Evolutionary conservation across 306 rosid species (phyloP), one percentile per base, ranked within the genome.

Genomic region (Nissolia schottii): DNA sequence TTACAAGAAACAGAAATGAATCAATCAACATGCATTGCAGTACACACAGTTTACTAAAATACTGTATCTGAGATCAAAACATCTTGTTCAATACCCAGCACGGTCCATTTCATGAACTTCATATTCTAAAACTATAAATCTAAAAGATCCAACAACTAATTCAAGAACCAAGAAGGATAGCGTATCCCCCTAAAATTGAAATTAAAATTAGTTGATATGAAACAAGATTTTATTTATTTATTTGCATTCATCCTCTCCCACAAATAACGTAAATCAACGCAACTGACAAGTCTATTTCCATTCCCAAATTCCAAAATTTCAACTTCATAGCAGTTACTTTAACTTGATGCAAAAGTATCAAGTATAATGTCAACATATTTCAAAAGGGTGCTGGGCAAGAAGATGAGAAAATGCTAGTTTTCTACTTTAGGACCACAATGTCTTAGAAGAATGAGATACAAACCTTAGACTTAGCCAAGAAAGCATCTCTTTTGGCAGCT

Each of bases 401-500:
- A 31, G 31, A 9, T 4, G 32, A 20, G 38, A 1, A 18, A 25
- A 64, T 15, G 32, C 13, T 60, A 31, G 53, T 65, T 74, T 54
- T 27, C 51, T 6, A 67, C 46, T 58, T 71, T 14, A 79, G 37
- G 56, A 62, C 9, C 41, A 63, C 11, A 60, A 4, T 40, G 28
- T 37, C 22, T 23, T 57, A 32, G 32, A 41, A 59, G 74, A 67
- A 20, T 43, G 63, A 32, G 40, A 54, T 66, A 79, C 81, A 83
- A 51, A 94, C 99, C 99, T 91, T 66, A 59, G 95, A 85, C 37
- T 61, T 67, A 38, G 73, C 66, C 25, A 82, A 64, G 50, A 12
- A 59, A 48, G 29, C 16, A 70, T 64, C 64, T 63, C 83, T 78
- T 70, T 70, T 58, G 53, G 77, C 59, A 78, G 78, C 86, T 70